Evolutionary conservation across 352 stramenopile species (phyloP), one percentile per base, ranked within the genome.

Genomic region (Albugo candida): DNA sequence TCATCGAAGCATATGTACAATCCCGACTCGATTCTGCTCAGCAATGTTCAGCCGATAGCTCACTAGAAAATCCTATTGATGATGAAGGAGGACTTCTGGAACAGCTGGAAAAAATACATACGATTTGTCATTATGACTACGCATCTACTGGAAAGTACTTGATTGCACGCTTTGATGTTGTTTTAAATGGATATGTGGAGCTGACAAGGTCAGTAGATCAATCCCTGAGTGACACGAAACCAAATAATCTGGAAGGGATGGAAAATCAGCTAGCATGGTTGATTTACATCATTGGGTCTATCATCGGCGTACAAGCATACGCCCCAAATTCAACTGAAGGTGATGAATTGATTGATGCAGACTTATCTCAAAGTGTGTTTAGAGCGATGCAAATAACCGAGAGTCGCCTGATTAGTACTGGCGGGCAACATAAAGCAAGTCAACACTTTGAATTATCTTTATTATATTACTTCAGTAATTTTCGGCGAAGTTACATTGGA

Each of bases 221-320:
- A n/a, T 49, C 52, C 2, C 61, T 70, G 8, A 63, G 87, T 34
- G 56, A 68, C 41, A 82, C 65, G 36, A 31, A 31, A 31, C 3
- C 24, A 31, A 31, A 31, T 8, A 31, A 31, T 31, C 24, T 69
- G 10, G n/a, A 40, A 19, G 45, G 81, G 14, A 76, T 97, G 53
- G 95, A 99, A 60, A 93, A 86, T 43, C 88, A 98, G 61, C 63
- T 97, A 41, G 95, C 94, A 13, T 99, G 95, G 95, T 61, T 99
- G 17, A 89, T 95, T 39, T 97, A 98, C 60, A 88, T 97, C 17
- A 85, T 97, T 45, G 94, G 87, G 16, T 78, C 91, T 5, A 92
- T 98, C 56, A 94, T 99, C 47, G 93, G 92, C 36, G 92, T 89
- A 4, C 92, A 98, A 62, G 84, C 79, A 57, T 98, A 95, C 64